phyloP scores from a whole-genome alignment of 768 basidiomycete genomes.

The Boletus speciosus region DNA sequence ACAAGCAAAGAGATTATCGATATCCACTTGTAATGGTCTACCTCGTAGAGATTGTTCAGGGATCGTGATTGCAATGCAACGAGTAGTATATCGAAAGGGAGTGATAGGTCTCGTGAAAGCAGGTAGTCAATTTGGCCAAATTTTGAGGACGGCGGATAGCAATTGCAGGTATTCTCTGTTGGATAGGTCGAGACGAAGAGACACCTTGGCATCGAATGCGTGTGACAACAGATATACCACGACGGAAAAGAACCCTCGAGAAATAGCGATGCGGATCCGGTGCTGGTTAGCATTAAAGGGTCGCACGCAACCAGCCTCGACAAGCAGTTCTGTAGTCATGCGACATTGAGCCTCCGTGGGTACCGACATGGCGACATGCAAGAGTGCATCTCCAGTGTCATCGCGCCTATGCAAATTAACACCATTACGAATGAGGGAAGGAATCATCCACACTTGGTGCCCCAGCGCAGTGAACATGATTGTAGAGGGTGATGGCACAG shows the following conservation, averaged over 20 bases:
- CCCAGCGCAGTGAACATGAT: background rate
- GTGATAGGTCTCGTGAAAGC: background rate
- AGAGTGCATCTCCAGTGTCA: background rate
- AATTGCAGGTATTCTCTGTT: background rate
- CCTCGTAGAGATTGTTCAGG: background rate
- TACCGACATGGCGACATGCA: background rate
- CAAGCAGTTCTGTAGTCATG: background rate
- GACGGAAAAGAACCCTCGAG: background rate
- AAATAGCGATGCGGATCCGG: background rate
- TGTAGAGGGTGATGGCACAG: background rate
- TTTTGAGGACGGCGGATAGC: background rate
- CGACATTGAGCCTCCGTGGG: background rate
- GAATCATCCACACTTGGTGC: background rate
- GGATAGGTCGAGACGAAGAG: too few relatives aligned
- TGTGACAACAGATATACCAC: background rate
- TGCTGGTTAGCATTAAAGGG: background rate
- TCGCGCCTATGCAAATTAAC: background rate
- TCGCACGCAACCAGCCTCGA: background rate
- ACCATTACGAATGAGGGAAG: background rate
- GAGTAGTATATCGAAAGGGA: background rate
- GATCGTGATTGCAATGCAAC: background rate
- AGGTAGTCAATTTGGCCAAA: background rate
- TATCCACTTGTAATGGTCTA: background rate
- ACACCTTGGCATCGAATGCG: too few relatives aligned
- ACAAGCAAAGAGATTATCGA: background rate